A percentile compares a stretch with the other conserved stretches of the same genome.
Evolutionary conservation across 371 early-diverging fungal genomes (phyloP).

Genomic region (Basidiobolus meristosporus): DNA sequence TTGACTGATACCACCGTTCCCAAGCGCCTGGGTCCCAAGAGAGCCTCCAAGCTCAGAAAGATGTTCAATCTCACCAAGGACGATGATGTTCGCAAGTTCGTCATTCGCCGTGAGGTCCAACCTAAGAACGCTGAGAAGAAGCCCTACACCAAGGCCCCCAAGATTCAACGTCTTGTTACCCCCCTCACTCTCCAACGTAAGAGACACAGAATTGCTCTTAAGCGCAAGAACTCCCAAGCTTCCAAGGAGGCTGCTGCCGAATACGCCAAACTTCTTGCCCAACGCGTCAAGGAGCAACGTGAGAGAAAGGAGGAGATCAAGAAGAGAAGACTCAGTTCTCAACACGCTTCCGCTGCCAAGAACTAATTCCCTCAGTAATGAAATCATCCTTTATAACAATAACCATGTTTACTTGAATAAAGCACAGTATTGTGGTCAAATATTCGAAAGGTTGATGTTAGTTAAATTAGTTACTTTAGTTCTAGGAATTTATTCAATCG

Average conservation of each 20-base stretch:
- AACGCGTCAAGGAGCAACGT: constrained; percentile 79
- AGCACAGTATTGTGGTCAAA: no score
- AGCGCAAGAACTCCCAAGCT: constrained; percentile 57
- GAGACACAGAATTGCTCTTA: constrained; percentile 65
- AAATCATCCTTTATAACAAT: no score
- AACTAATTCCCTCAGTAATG: no score
- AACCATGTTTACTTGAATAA: no score
- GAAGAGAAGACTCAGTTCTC: no score
- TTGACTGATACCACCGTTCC: constrained; percentile 87
- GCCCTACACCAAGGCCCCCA: constrained; percentile 82
- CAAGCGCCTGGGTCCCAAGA: constrained; percentile 96
- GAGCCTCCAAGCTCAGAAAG: constrained; percentile 95
- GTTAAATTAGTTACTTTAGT: no score
- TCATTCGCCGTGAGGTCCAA: constrained; percentile 87
- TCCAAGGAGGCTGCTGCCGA: constrained; percentile 76
- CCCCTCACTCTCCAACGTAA: constrained; percentile 88
- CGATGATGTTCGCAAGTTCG: constrained; percentile 95
- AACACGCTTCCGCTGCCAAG: no score
- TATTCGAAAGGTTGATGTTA: no score
- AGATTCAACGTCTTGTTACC: constrained; percentile 95
- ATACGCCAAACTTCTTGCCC: constrained; percentile 79
- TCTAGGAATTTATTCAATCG: no score
- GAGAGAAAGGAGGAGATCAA: constrained; percentile 9
- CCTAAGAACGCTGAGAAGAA: constrained; percentile 77
- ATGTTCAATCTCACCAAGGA: constrained; percentile 90